These are phyloP conservation scores for Penicillium steckii DNA, from an alignment of 495 filamentous ascomycete species.

Conservation along the genomic window DNA sequence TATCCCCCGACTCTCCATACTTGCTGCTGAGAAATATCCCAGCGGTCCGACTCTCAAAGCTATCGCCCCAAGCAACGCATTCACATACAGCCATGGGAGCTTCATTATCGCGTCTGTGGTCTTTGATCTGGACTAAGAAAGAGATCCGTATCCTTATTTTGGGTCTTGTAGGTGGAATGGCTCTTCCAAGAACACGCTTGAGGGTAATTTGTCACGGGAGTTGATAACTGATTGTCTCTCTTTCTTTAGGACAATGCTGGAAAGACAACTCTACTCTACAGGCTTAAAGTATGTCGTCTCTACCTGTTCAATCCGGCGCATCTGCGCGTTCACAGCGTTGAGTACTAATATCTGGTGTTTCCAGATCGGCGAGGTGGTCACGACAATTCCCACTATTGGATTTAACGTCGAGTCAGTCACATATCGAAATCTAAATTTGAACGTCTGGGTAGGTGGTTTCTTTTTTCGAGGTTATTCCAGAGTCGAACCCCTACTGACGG, in stretches of 20 bases:
- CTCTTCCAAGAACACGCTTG: background rate
- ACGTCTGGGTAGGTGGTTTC: slow-evolving; percentile 78
- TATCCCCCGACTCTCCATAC: slow-evolving; percentile 1
- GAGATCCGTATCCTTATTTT: slow-evolving; percentile 96
- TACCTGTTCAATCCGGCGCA: background rate
- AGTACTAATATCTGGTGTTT: slow-evolving; percentile 21
- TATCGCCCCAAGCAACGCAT: background rate
- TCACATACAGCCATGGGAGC: slow-evolving; percentile 65
- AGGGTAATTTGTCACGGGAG: background rate
- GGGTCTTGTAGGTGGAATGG: slow-evolving; percentile 68
- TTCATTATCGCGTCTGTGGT: slow-evolving; percentile 72
- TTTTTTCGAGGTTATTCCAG: background rate
- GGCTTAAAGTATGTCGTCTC: slow-evolving; percentile 71
- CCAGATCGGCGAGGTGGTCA: slow-evolving; percentile 97
- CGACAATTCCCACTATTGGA: slow-evolving; percentile 97
- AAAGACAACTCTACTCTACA: slow-evolving; percentile 95
- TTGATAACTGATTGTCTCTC: slow-evolving; percentile 19
- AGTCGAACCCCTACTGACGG: slow-evolving; percentile 1
- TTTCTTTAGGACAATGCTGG: slow-evolving; percentile 86
- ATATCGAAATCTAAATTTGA: slow-evolving; percentile 97
- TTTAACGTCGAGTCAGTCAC: slow-evolving; percentile 99
- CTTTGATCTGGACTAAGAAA: slow-evolving; percentile 86
- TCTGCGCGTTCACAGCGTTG: background rate
- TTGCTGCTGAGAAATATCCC: slow-evolving; percentile 2
- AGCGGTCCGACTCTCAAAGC: background rate